Percentiles rank a stretch among this genome's conserved stretches.
Evolutionary conservation across 495 filamentous ascomycete genomes (phyloP).

Genomic region (Trichoderma asperelloides): DNA sequence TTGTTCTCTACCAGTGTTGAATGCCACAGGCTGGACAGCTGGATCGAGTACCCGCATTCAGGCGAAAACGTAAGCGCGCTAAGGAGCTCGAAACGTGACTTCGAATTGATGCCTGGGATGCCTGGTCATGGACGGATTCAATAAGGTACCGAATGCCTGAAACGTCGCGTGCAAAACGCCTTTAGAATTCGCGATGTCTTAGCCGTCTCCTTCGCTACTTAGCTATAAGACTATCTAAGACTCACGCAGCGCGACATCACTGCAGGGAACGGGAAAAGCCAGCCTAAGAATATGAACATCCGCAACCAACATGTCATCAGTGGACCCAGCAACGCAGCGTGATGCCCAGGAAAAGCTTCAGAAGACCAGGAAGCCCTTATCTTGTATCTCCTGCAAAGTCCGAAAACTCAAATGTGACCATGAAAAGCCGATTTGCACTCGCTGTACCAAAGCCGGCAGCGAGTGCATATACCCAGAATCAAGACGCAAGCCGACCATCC

Average conservation of each 20-base stretch:
- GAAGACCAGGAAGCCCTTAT: constrained; percentile 28
- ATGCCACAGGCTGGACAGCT: too few species aligned
- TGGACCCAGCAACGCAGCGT: not conserved
- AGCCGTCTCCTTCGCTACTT: not conserved
- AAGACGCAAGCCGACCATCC: constrained; percentile 79
- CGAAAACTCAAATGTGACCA: constrained; percentile 62
- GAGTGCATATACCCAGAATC: constrained; percentile 78
- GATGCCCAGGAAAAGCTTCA: not conserved
- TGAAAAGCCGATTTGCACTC: constrained; percentile 58
- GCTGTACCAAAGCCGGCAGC: constrained; percentile 58
- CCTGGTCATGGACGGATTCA: too few species aligned
- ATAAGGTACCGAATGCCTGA: too few species aligned
- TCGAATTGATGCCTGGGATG: not conserved
- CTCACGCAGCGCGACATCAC: not conserved
- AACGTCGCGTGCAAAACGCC: too few species aligned
- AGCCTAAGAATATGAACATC: not conserved
- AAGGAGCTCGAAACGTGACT: not conserved
- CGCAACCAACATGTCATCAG: not conserved
- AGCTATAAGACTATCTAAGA: not conserved
- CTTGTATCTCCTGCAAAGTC: constrained; percentile 48
- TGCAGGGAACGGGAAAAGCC: not conserved
- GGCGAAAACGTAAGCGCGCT: not conserved
- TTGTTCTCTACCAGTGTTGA: too few species aligned
- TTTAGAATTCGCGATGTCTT: too few species aligned
- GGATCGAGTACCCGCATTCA: not conserved